Evolutionary conservation across 2,329 filamentous ascomycete species (phyloP).

Genomic region (Colletotrichum caudatum): DNA sequence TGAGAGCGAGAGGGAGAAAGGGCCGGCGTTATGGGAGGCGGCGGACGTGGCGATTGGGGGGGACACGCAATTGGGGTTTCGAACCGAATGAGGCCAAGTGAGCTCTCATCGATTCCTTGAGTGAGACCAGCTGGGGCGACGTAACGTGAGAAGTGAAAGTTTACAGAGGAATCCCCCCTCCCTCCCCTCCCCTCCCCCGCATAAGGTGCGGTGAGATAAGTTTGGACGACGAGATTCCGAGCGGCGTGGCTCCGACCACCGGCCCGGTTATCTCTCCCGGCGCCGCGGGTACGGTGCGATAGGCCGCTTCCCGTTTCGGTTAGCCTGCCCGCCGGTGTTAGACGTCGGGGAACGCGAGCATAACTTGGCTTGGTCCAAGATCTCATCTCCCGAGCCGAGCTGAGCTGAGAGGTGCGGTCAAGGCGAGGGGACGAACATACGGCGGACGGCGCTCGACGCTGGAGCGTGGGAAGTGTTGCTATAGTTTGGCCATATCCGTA

Average conservation of each 20-base stretch:
- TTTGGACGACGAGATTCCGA: slow-evolving; percentile 17
- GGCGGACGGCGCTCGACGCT: background rate
- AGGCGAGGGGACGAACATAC: background rate
- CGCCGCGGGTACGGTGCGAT: slow-evolving; percentile 14
- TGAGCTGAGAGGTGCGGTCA: background rate
- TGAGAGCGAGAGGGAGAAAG: no score
- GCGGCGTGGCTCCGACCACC: slow-evolving; percentile 37
- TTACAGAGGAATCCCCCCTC: no score
- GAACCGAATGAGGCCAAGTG: background rate
- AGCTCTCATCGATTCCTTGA: background rate
- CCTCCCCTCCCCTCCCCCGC: background rate
- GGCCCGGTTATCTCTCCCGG: slow-evolving; percentile 39
- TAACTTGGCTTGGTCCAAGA: background rate
- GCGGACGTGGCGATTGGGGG: background rate
- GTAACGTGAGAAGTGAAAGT: background rate
- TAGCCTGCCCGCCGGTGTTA: slow-evolving; percentile 21
- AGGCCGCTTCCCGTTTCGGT: slow-evolving; percentile 11
- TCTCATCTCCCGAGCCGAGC: background rate
- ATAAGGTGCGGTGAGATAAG: background rate
- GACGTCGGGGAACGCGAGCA: background rate
- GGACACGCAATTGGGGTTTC: no score
- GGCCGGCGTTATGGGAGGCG: background rate
- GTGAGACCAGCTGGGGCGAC: background rate
- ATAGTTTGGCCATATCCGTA: background rate
- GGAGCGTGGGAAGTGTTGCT: background rate